phyloP scores from a whole-genome alignment of 345 rosid genomes.

The Chamaenerion angustifolium region DNA sequence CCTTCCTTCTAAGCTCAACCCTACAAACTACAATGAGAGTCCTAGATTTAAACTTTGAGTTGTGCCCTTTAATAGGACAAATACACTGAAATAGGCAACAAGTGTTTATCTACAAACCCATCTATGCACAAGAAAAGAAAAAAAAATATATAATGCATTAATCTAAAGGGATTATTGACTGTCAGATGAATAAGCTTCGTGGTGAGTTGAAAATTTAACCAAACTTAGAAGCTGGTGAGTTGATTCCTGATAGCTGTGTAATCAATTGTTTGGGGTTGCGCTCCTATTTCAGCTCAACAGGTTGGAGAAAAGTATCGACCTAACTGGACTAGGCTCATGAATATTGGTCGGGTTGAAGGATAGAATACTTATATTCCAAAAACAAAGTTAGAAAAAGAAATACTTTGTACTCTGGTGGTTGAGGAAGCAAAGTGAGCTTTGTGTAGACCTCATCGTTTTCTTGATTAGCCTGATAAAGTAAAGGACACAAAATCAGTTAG shows the following conservation, averaged over 20 bases:
- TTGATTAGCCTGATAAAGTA: conserved; percentile 50
- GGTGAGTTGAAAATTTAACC: too few species aligned
- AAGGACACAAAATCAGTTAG: background rate
- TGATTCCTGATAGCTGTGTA: too few species aligned
- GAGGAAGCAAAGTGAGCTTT: conserved; percentile 60
- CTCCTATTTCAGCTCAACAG: too few species aligned
- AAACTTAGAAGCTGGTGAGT: background rate
- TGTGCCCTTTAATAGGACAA: too few species aligned
- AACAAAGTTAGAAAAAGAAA: too few species aligned
- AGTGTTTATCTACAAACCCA: too few species aligned
- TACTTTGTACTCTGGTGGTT: conserved; percentile 42
- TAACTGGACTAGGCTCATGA: too few species aligned
- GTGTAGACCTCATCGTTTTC: conserved; percentile 85
- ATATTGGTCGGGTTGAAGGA: background rate
- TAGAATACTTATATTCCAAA: background rate
- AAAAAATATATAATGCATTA: too few species aligned
- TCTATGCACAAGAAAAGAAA: too few species aligned
- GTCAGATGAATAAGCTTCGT: background rate
- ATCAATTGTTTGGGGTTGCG: too few species aligned
- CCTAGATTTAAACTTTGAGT: background rate
- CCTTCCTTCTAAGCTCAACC: conserved; percentile 37
- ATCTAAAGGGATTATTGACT: background rate
- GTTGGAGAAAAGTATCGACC: too few species aligned
- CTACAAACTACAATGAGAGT: conserved; percentile 30
- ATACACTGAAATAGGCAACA: too few species aligned